phyloP scores from a whole-genome alignment of 2,329 filamentous ascomycete genomes.

The Tolypocladium cylindrosporum region DNA sequence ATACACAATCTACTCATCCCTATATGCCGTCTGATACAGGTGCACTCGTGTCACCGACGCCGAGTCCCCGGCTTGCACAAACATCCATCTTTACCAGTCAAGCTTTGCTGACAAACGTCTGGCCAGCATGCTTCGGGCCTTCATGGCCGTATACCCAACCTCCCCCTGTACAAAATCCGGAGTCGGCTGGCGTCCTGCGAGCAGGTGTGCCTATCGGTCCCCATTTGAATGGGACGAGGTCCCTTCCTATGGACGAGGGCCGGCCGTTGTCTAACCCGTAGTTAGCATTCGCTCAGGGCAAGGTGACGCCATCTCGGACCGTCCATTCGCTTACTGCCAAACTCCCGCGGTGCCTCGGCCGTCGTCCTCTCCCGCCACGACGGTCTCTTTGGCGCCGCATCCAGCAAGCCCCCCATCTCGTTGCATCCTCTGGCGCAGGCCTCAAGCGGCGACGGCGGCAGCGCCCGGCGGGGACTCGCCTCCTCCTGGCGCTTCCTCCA shows the following conservation, averaged over 20 bases:
- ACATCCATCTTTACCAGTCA: neutral
- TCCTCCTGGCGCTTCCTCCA: conserved; percentile 36
- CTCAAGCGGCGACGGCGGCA: neutral
- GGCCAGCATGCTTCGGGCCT: neutral
- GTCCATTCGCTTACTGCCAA: neutral
- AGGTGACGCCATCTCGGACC: neutral
- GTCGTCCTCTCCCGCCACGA: neutral
- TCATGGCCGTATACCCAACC: neutral
- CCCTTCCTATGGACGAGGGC: neutral
- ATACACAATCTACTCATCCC: neutral
- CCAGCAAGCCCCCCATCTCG: neutral
- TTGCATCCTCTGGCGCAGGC: neutral
- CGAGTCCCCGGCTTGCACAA: too few species aligned
- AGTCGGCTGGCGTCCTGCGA: conserved; percentile 16
- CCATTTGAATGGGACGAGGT: conserved; percentile 14
- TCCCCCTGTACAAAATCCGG: neutral
- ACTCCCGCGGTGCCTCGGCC: neutral
- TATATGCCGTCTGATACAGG: neutral
- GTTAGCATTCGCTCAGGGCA: neutral
- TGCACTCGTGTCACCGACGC: neutral
- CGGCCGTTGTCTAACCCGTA: neutral
- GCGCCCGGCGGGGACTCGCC: neutral
- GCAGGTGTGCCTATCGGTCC: conserved; percentile 16
- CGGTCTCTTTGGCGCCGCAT: neutral
- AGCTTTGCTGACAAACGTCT: neutral